phyloP scores from a whole-genome alignment of 495 filamentous ascomycete species.

The Barbatosphaeria neglecta region DNA sequence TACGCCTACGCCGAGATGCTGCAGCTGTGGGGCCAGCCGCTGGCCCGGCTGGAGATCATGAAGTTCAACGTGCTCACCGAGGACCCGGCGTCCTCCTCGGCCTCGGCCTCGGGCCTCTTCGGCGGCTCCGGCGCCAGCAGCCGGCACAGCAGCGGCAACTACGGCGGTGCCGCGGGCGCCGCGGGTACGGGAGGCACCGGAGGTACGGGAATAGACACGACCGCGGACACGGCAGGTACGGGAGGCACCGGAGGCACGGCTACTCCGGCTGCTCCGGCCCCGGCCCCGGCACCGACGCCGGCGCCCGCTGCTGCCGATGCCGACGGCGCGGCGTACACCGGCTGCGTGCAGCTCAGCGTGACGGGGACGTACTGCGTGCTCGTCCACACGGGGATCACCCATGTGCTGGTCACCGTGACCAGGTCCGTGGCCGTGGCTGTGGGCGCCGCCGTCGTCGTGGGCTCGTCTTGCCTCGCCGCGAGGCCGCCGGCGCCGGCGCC shows the following conservation, averaged over 20 bases:
- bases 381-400: neutral
- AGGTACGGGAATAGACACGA: no score
- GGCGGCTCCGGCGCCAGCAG: no score
- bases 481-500: neutral
- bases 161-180: no score
- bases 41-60: slow-evolving; percentile 66
- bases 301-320: neutral
- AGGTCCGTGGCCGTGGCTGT: neutral
- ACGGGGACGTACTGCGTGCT: neutral
- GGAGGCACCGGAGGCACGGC: no score
- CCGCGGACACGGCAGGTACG: no score
- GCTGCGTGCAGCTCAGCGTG: neutral
- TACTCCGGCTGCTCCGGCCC: no score
- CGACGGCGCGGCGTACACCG: neutral
- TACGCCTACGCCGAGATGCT: slow-evolving; percentile 72
- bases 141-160: no score
- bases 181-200: no score
- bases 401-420: neutral
- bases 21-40: slow-evolving; percentile 67
- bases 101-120: slow-evolving; percentile 5
- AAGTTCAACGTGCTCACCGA: slow-evolving; percentile 62
- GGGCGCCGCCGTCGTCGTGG: no score
- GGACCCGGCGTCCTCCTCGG: slow-evolving; percentile 12
- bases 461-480: neutral
- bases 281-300: neutral